phyloP scores from a whole-genome alignment of 106 monocot genomes.

The Dactylorhiza incarnata region DNA sequence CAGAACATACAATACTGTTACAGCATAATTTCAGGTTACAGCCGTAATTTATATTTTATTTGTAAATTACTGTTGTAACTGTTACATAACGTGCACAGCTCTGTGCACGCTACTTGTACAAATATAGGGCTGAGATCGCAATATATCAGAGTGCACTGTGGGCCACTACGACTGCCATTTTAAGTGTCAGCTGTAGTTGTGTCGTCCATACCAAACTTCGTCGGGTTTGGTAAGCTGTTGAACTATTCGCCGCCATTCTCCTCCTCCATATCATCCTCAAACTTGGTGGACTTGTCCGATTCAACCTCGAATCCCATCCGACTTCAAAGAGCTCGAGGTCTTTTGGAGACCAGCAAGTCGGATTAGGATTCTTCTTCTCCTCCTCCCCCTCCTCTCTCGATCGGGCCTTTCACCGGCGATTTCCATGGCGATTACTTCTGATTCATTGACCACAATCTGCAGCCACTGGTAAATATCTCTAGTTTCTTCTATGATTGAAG shows the following conservation, averaged over 20 bases:
- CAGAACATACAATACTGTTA: no score
- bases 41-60: no score
- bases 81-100: no score
- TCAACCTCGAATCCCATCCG: not conserved
- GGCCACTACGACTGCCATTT: no score
- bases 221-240: not conserved
- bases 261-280: not conserved
- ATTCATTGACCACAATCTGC: slow-evolving; percentile 8
- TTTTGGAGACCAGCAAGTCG: not conserved
- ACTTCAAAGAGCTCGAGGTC: not conserved
- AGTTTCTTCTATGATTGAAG: not conserved
- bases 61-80: no score
- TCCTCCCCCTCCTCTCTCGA: not conserved
- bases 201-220: not conserved
- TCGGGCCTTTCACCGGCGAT: not conserved
- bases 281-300: not conserved
- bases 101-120: no score
- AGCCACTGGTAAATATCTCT: slow-evolving; percentile 9
- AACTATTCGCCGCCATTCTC: not conserved
- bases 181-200: no score
- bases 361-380: not conserved
- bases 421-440: slow-evolving; percentile 12
- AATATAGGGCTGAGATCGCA: no score
- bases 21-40: no score
- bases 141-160: no score